Base-by-base conservation (phyloP, 176 grass and related monocot genomes). In the Eragrostis nindensis region DNA sequence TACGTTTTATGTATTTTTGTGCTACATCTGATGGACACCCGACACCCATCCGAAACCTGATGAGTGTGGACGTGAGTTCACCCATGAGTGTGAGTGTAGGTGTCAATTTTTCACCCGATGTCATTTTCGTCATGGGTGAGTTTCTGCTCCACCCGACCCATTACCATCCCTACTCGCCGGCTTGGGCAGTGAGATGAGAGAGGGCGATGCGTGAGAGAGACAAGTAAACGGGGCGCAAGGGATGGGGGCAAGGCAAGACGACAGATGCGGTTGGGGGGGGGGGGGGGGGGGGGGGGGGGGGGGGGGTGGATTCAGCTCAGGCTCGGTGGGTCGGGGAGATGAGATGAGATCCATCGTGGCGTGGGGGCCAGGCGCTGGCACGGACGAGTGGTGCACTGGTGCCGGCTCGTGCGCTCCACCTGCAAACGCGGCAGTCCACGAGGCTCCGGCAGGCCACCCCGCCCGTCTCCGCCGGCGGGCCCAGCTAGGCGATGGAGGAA, bases 281-380 rank as follows among this genome's bases (percentile, higher is more conserved):
- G n/a, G n/a, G n/a, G n/a, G n/a, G n/a, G n/a, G n/a, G n/a, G n/a
- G n/a, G n/a, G n/a, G n/a, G n/a, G n/a, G n/a, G n/a, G n/a, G n/a
- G n/a, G n/a, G n/a, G n/a, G n/a, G n/a, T n/a, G n/a, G n/a, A n/a
- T n/a, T n/a, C n/a, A n/a, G 63, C 4, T 36, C 32, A 36, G 32
- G 32, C 32, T 36, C 32, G 32, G 32, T 1, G 38, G 32, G 24
- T n/a, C n/a, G 13, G 77, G 41, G 49, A 36, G 66, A 69, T 30
- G 82, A 45, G 81, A 63, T 41, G 70, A 41, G 67, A 77, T 67
- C 61, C 64, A 25, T 80, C 50, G 29, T 66, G 76, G 47, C 77
- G 77, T 79, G 81, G 81, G 70, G 81, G 47, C 76, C 29, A 30
- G 14, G 2, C 30, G 49, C 27, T 18, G 22, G 55, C 30, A 17